Conservation (phyloP, 306 rosid species). For the Castanopsis chinensis region DNA sequence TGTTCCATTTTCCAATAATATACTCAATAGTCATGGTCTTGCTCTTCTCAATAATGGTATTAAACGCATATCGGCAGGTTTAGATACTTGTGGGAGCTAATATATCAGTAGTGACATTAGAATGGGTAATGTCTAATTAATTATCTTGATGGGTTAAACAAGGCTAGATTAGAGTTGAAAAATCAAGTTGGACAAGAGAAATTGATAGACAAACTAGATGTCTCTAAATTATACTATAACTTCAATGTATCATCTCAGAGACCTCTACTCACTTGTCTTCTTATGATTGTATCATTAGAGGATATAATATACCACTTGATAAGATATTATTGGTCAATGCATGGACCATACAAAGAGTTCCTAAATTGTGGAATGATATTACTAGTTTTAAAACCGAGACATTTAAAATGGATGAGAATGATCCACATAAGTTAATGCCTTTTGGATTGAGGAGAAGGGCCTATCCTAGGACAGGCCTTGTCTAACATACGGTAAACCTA, state of each 20-base stretch:
- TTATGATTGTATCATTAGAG: no score
- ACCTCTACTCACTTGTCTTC: neutral
- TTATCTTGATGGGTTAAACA: no score
- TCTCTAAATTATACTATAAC: conserved; percentile 26
- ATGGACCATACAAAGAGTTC: conserved; percentile 42
- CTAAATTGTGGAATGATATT: conserved; percentile 28
- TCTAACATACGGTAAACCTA: neutral
- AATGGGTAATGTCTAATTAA: no score
- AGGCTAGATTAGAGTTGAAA: conserved; percentile 6
- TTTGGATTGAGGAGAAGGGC: conserved; percentile 15
- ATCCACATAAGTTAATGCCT: conserved; percentile 5
- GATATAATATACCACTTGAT: no score
- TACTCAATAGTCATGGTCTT: no score
- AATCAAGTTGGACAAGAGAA: conserved; percentile 13
- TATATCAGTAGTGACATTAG: no score
- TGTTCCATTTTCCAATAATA: no score
- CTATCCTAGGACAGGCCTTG: neutral
- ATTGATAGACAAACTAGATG: conserved; percentile 23
- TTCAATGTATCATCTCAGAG: conserved; percentile 32
- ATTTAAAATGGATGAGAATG: neutral
- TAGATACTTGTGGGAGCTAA: no score
- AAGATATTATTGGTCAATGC: conserved; percentile 25
- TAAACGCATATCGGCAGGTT: no score
- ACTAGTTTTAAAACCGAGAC: conserved; percentile 32
- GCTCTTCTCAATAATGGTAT: no score